phyloP scores from a whole-genome alignment of 768 basidiomycete genomes.

The Suillus clintonianus region DNA sequence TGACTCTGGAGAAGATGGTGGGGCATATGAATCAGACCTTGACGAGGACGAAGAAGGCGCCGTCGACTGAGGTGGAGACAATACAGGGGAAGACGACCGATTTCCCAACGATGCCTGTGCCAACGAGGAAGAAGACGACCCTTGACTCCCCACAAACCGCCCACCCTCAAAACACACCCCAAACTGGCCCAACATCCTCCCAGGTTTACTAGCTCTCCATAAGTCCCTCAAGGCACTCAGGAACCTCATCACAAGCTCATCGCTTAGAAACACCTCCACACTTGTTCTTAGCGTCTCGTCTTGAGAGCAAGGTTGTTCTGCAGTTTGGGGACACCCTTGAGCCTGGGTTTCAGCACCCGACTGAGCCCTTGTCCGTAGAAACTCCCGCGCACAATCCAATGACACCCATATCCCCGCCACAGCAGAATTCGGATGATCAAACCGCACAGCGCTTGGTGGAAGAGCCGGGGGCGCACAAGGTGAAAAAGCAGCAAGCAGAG shows the following conservation, averaged over 20 bases:
- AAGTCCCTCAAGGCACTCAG: constrained; percentile 63
- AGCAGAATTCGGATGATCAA: constrained; percentile 52
- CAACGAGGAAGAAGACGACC: constrained; percentile 8
- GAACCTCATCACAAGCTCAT: constrained; percentile 62
- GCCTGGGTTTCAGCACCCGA: no score
- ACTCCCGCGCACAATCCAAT: constrained; percentile 53
- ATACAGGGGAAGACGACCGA: neutral
- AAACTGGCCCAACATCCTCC: constrained; percentile 58
- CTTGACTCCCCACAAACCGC: constrained; percentile 6
- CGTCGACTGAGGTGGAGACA: neutral
- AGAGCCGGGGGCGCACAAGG: constrained; percentile 35
- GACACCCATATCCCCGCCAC: constrained; percentile 73
- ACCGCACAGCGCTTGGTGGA: constrained; percentile 45
- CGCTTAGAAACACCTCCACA: constrained; percentile 60
- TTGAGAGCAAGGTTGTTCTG: neutral
- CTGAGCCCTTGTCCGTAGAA: constrained; percentile 17
- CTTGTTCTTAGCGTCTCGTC: constrained; percentile 19
- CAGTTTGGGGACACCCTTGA: no score
- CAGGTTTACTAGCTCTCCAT: constrained; percentile 47
- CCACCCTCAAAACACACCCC: constrained; percentile 34
- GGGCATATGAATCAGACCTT: neutral
- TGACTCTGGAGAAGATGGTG: constrained; percentile 20
- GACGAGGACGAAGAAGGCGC: neutral
- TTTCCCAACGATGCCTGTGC: neutral
- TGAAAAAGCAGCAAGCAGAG: constrained; percentile 39